phyloP scores from a whole-genome alignment of 108 stramenopile species.

The Nitzschia sp. region DNA sequence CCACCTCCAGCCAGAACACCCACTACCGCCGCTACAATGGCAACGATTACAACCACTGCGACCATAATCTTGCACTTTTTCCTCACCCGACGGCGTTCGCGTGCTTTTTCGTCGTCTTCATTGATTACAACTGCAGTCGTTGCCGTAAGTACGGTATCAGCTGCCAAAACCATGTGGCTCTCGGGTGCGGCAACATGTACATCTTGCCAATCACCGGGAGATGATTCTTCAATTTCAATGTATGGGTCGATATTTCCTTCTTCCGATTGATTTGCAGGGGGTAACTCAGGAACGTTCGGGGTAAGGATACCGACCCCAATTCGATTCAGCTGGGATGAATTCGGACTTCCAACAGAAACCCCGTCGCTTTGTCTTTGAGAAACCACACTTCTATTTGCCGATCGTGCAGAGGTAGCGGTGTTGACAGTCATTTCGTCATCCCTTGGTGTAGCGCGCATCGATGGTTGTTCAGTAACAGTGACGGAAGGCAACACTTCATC shows the following conservation, averaged over 20 bases:
- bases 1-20: slow-evolving; percentile 8
- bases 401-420: background rate
- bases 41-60: background rate
- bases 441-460: too few species aligned
- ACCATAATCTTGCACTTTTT: background rate
- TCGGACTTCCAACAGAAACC: too few species aligned
- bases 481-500: background rate
- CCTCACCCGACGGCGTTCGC: background rate
- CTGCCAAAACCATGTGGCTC: background rate
- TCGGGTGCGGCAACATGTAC: background rate
- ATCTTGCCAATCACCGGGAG: background rate
- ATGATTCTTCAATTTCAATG: background rate
- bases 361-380: too few species aligned
- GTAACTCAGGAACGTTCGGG: background rate
- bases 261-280: background rate
- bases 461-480: background rate
- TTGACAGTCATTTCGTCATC: background rate
- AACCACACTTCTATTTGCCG: background rate
- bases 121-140: background rate
- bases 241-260: background rate
- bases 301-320: background rate
- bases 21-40: slow-evolving; percentile 25
- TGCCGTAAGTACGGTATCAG: background rate
- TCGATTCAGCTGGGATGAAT: background rate
- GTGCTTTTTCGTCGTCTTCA: background rate